Conservation (phyloP, 78 protist genomes). For the Trichosphaerium sp. region DNA sequence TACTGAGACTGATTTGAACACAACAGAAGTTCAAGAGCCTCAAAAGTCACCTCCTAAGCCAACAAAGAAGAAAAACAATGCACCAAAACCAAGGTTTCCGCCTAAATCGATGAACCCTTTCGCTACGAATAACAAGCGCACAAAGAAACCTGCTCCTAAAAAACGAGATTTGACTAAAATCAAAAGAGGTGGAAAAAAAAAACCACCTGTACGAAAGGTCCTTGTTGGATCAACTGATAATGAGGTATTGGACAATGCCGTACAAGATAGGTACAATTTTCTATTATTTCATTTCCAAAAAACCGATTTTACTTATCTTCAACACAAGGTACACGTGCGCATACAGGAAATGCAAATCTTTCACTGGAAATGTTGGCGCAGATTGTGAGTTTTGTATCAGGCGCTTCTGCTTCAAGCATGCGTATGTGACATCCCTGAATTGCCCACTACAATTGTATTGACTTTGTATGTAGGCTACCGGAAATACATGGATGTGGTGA, state of each 20-base stretch:
- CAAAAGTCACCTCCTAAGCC: too few species aligned
- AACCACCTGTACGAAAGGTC: neutral
- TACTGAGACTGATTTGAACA: too few species aligned
- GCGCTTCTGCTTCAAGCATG: constrained; percentile 25
- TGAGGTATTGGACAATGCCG: constrained; percentile 17
- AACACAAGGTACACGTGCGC: too few species aligned
- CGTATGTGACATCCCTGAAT: neutral
- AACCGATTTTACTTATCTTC: constrained; percentile 12
- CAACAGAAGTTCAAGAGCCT: too few species aligned
- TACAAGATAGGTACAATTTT: neutral
- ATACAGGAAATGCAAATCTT: constrained; percentile 13
- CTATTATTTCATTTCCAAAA: neutral
- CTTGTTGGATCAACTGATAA: constrained; percentile 6
- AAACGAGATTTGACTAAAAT: neutral
- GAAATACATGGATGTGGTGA: constrained; percentile 63
- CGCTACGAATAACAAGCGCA: neutral
- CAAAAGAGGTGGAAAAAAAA: neutral
- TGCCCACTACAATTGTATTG: neutral
- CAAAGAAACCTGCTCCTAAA: neutral
- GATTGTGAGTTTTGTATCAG: constrained; percentile 26
- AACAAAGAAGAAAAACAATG: neutral
- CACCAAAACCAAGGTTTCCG: neutral
- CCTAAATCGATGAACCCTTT: neutral
- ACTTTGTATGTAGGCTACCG: constrained; percentile 5
- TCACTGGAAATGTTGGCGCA: constrained; percentile 17